A percentile compares a stretch with the other conserved stretches of the same genome.
Evolutionary conservation across 495 filamentous ascomycete genomes (phyloP).

Genomic region (Penicillium mononematosum): DNA sequence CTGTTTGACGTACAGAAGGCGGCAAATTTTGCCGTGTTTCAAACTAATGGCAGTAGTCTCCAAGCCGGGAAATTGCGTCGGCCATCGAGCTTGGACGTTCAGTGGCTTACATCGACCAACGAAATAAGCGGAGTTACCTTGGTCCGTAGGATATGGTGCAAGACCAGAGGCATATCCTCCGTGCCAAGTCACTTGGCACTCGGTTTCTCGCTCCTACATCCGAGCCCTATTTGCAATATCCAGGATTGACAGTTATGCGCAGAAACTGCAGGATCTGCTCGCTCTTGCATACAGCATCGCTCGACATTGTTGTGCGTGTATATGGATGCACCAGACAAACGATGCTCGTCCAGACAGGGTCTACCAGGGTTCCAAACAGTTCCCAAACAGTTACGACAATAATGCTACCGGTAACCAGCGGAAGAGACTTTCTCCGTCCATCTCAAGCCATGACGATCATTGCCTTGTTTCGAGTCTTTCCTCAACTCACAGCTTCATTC

Average conservation of each 20-base stretch:
- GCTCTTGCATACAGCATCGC: neutral
- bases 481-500: neutral
- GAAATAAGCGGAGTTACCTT: neutral
- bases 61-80: neutral
- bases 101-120: neutral
- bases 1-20: no score
- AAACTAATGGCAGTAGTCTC: neutral
- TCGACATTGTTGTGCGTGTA: neutral
- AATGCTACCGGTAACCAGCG: neutral
- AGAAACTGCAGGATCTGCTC: neutral
- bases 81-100: neutral
- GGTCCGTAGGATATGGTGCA: neutral
- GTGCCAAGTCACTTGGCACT: neutral
- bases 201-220: neutral
- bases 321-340: neutral
- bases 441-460: constrained; percentile 3
- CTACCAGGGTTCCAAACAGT: neutral
- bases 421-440: constrained; percentile 2
- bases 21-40: no score
- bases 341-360: neutral
- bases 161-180: neutral
- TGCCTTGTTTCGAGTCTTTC: constrained; percentile 2
- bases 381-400: neutral
- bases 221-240: neutral
- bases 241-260: neutral